These are phyloP conservation scores for Sambucus nigra DNA, from an alignment of 129 eudicot genomes.

Conservation along the genomic window DNA sequence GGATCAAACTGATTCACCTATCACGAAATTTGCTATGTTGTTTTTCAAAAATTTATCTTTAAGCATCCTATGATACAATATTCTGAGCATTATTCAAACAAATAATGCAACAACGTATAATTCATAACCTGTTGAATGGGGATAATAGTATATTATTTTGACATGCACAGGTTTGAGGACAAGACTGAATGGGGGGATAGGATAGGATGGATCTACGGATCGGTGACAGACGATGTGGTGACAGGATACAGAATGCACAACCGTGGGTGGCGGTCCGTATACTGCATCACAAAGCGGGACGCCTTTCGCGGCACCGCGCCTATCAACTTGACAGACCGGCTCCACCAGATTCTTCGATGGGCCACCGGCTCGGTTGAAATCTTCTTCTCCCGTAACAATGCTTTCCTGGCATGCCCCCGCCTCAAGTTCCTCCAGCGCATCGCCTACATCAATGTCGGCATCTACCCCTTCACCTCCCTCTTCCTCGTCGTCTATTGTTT, in stretches of 20 bases:
- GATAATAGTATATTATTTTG: neutral
- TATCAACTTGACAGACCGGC: constrained; percentile 75
- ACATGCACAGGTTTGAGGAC: constrained; percentile 61
- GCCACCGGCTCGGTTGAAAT: constrained; percentile 85
- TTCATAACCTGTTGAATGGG: no score
- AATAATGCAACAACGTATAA: no score
- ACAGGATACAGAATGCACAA: constrained; percentile 95
- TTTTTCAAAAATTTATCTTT: no score
- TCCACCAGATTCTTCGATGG: constrained; percentile 82
- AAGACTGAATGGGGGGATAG: constrained; percentile 93
- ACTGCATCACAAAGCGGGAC: constrained; percentile 81
- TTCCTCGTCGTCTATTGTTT: constrained; percentile 67
- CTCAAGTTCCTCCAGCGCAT: constrained; percentile 69
- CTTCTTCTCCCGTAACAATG: constrained; percentile 70
- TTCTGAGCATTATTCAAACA: no score
- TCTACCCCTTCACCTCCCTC: constrained; percentile 81
- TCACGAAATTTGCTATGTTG: no score
- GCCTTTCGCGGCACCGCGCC: constrained; percentile 89
- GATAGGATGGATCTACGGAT: constrained; percentile 88
- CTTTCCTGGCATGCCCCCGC: constrained; percentile 49
- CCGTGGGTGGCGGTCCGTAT: constrained; percentile 87
- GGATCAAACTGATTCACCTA: no score
- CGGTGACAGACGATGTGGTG: constrained; percentile 82
- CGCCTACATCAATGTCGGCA: constrained; percentile 71
- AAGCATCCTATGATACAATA: no score